Percentiles rank a stretch among this genome's conserved stretches.
These are phyloP conservation scores for Rhytidiadelphus loreus DNA, from an alignment of 225 moss, liverwort and hornwort genomes.

Conservation along the genomic window DNA sequence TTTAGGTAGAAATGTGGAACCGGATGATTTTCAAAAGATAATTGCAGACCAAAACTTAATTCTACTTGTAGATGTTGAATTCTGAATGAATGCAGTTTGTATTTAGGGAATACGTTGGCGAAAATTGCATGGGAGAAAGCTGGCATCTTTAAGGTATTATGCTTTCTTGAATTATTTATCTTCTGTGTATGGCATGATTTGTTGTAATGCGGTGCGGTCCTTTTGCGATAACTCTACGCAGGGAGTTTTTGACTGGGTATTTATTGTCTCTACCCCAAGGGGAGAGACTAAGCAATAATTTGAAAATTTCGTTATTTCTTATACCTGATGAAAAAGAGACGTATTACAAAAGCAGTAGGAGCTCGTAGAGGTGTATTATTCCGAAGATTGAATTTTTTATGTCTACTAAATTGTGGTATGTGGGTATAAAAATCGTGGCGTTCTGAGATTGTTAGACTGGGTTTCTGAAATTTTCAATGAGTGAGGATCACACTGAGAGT, in stretches of 20 bases:
- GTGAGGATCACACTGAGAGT: neutral
- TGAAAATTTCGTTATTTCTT: neutral
- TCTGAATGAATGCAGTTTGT: neutral
- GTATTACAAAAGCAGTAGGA: neutral
- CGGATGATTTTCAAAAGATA: neutral
- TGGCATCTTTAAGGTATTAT: conserved; percentile 92
- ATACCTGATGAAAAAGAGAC: neutral
- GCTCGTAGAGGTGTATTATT: neutral
- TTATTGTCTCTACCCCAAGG: neutral
- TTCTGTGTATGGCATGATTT: neutral
- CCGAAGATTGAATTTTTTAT: neutral
- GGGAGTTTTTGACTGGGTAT: neutral
- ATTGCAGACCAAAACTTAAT: neutral
- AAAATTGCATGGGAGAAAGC: conserved; percentile 95
- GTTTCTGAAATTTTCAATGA: neutral
- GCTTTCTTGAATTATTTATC: neutral
- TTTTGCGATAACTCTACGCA: neutral
- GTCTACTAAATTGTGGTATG: neutral
- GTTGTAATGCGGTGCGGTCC: neutral
- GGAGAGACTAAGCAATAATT: neutral
- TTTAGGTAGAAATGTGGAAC: neutral
- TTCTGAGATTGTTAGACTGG: neutral
- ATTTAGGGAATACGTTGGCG: conserved; percentile 61
- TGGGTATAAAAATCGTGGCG: neutral
- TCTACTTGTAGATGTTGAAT: neutral